Evolutionary conservation across 176 grass and related monocot genomes (phyloP).

Genomic region (barley (Hordeum vulgare)): DNA sequence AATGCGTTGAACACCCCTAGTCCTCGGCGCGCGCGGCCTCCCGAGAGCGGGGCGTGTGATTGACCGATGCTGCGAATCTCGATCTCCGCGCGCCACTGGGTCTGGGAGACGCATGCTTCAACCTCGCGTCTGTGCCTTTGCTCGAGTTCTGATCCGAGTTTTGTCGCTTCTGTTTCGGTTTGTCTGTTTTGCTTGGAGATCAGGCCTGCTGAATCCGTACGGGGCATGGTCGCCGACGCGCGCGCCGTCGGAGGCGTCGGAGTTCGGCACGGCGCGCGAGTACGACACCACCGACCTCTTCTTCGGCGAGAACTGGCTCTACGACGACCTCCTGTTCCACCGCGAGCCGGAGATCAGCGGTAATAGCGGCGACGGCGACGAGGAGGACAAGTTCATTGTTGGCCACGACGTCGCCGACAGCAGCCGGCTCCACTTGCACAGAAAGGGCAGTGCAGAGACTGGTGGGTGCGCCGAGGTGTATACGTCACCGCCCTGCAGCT

Average conservation of each 20-base stretch:
- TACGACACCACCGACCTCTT: conserved; percentile 53
- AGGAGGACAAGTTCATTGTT: conserved; percentile 77
- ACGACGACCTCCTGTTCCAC: conserved; percentile 28
- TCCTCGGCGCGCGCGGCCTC: not conserved
- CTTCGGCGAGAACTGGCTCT: conserved; percentile 58
- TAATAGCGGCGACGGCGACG: conserved; percentile 6
- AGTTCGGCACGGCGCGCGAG: conserved; percentile 71
- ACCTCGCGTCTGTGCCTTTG: not conserved
- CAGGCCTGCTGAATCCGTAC: conserved; percentile 64
- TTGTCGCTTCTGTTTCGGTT: not conserved
- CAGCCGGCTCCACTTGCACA: not conserved
- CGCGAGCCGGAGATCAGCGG: conserved; percentile 12
- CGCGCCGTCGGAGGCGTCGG: conserved; percentile 57
- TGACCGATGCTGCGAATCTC: not conserved
- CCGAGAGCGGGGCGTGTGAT: not conserved
- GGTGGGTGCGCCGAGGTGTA: conserved; percentile 23
- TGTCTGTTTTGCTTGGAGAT: not conserved
- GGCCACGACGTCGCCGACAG: not conserved
- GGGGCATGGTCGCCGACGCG: conserved; percentile 61
- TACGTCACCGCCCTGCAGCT: conserved; percentile 33
- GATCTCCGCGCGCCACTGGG: conserved; percentile 9
- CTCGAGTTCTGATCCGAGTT: conserved; percentile 21
- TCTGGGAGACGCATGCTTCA: not conserved
- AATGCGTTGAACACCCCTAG: not conserved
- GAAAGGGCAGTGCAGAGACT: not conserved